phyloP scores from a whole-genome alignment of 176 grass and related monocot genomes.

The Avena sativa region DNA sequence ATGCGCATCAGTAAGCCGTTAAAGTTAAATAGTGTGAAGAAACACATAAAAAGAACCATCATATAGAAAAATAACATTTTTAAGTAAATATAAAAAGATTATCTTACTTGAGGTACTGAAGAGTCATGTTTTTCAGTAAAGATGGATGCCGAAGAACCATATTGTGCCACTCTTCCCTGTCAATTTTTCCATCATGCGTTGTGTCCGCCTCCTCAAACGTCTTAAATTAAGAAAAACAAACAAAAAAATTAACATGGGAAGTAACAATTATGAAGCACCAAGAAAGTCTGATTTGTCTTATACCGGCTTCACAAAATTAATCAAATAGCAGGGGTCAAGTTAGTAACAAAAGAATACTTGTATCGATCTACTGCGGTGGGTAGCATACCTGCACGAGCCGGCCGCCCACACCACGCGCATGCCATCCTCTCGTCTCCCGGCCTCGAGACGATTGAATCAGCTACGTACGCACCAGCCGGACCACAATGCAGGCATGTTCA shows the following conservation, averaged over 20 bases:
- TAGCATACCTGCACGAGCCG: too few relatives aligned
- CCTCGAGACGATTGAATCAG: too few relatives aligned
- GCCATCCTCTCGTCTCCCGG: too few relatives aligned
- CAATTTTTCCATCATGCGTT: conserved; percentile 59
- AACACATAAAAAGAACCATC: conserved; percentile 10
- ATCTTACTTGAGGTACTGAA: conserved; percentile 59
- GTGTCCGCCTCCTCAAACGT: conserved; percentile 61
- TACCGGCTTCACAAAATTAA: not conserved
- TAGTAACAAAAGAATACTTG: conserved; percentile 2
- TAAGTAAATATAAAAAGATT: not conserved
- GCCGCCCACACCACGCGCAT: too few relatives aligned
- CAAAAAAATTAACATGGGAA: not conserved
- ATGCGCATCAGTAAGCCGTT: not conserved
- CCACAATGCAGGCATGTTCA: too few relatives aligned
- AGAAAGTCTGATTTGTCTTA: not conserved
- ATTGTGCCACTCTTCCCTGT: conserved; percentile 58
- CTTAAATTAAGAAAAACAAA: conserved; percentile 25
- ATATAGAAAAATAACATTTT: not conserved
- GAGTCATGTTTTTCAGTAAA: conserved; percentile 67
- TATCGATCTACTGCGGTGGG: not conserved
- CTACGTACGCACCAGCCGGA: too few relatives aligned
- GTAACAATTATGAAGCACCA: conserved; percentile 28
- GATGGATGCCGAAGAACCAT: conserved; percentile 53
- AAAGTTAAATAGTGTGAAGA: conserved; percentile 4
- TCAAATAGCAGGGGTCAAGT: conserved; percentile 7